A percentile compares a stretch with the other conserved stretches of the same genome.
These are phyloP conservation scores for Asclepias syriaca DNA, from an alignment of 257 asterid species.

Conservation along the genomic window DNA sequence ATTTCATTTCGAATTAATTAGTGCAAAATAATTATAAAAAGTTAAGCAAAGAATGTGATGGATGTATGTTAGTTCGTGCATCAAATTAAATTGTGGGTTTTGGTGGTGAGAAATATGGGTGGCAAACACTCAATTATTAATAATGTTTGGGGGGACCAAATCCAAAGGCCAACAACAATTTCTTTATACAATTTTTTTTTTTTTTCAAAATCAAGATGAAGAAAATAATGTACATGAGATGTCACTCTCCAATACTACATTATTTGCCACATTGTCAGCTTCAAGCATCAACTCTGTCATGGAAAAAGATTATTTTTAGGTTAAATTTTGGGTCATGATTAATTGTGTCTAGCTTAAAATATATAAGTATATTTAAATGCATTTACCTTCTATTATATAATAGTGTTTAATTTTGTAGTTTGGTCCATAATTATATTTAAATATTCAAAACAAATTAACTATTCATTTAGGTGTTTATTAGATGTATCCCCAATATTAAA, in stretches of 20 bases:
- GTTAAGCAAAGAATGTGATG: neutral
- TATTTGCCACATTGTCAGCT: neutral
- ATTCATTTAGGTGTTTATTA: too few species aligned
- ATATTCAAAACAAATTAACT: too few species aligned
- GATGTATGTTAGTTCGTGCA: neutral
- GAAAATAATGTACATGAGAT: neutral
- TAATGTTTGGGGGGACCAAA: slow-evolving; percentile 6
- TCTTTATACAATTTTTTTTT: neutral
- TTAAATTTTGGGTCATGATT: neutral
- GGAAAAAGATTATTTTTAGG: neutral
- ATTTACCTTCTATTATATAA: too few species aligned
- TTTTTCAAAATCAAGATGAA: neutral
- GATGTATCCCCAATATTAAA: too few species aligned
- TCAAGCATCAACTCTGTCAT: neutral
- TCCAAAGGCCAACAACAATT: neutral
- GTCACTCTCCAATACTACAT: neutral
- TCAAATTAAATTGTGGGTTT: neutral
- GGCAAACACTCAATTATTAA: slow-evolving; percentile 6
- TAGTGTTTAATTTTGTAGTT: too few species aligned
- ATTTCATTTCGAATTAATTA: too few species aligned
- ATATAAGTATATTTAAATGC: too few species aligned
- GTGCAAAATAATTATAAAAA: too few species aligned
- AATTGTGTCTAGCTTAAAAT: too few species aligned
- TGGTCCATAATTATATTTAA: too few species aligned
- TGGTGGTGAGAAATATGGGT: slow-evolving; percentile 9